Evolutionary conservation across 139 green algal genomes (phyloP).

Genomic region (Micractinium sp.): DNA sequence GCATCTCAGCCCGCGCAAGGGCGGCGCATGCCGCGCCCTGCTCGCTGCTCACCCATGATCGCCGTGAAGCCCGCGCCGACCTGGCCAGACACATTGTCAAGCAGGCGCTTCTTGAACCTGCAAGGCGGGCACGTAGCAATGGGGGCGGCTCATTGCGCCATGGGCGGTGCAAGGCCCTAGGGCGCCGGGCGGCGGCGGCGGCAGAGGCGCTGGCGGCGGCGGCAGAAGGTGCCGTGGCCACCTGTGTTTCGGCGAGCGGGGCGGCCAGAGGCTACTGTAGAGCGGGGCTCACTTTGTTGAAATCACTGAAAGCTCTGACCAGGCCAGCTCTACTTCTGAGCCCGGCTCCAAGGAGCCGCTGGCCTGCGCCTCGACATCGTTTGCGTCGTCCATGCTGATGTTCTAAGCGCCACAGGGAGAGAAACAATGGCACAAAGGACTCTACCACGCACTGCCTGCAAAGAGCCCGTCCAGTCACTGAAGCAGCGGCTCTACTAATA

Average conservation of each 20-base stretch:
- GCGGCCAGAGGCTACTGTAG: not conserved
- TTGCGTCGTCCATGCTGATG: not conserved
- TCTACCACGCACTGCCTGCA: not conserved
- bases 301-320: not conserved
- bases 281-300: not conserved
- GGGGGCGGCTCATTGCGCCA: not conserved
- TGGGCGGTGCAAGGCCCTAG: not conserved
- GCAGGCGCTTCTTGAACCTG: slow-evolving; percentile 3
- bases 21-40: not conserved
- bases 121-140: not conserved
- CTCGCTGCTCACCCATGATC: slow-evolving; percentile 23
- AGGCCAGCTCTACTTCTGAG: not conserved
- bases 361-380: not conserved
- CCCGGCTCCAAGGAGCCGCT: not conserved
- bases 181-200: not conserved
- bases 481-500: too few species aligned
- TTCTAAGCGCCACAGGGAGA: not conserved
- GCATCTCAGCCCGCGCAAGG: not conserved
- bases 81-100: slow-evolving; percentile 8
- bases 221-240: not conserved
- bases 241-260: too few species aligned
- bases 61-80: not conserved
- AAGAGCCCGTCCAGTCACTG: not conserved
- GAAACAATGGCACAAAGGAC: not conserved
- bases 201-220: not conserved